Conservation (phyloP, 1,284 basidiomycete species). For the Malassezia globosa region DNA sequence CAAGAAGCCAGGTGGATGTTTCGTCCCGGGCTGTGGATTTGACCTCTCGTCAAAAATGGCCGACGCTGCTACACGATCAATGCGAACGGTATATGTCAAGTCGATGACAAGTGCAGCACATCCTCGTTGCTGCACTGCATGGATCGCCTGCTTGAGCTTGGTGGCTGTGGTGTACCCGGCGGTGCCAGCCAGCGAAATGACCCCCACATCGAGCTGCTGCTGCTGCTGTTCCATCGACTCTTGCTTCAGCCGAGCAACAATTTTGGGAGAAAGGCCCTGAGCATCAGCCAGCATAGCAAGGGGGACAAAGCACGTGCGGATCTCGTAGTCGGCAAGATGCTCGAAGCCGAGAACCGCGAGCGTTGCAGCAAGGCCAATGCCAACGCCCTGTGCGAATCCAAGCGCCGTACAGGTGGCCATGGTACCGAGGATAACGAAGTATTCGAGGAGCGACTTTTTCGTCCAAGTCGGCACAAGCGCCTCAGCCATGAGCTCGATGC, state of each 20-base stretch:
- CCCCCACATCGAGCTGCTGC: no score
- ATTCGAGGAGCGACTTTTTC: conserved; percentile 2
- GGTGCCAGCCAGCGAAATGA: conserved; percentile 5
- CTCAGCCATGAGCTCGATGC: conserved; percentile 12
- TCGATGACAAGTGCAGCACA: conserved; percentile 7
- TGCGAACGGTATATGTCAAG: conserved; percentile 1
- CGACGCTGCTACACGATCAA: conserved; percentile 4
- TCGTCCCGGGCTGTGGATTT: neutral
- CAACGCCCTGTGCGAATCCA: conserved; percentile 10
- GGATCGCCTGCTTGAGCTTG: conserved; percentile 3
- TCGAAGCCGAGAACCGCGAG: conserved; percentile 9
- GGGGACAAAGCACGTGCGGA: conserved; percentile 4
- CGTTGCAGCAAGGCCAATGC: conserved; percentile 4
- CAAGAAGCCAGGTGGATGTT: conserved; percentile 6
- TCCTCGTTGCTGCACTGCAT: conserved; percentile 1
- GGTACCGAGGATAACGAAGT: conserved; percentile 9
- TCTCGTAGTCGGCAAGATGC: conserved; percentile 11
- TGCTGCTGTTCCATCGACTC: neutral
- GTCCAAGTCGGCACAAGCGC: conserved; percentile 8
- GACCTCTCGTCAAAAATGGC: neutral
- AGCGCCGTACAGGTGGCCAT: conserved; percentile 7
- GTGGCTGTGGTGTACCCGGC: conserved; percentile 4
- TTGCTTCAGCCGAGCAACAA: neutral
- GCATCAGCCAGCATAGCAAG: neutral
- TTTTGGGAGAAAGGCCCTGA: neutral